phyloP scores from a whole-genome alignment of 2,329 filamentous ascomycete genomes.

The Cladosporium phlei region DNA sequence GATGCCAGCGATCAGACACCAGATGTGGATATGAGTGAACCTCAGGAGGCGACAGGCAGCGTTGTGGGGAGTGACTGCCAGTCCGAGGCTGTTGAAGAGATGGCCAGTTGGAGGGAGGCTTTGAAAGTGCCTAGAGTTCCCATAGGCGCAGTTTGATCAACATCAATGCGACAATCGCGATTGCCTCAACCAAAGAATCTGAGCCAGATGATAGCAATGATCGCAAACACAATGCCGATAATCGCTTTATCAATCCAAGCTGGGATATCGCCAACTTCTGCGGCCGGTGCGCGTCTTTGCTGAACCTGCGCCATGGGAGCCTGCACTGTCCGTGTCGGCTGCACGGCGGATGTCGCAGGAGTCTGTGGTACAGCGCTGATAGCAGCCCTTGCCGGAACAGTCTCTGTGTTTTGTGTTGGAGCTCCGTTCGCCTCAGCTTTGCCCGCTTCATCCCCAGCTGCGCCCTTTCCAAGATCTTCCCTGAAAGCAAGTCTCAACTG shows the following conservation, averaged over 20 bases:
- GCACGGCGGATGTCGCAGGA: background rate
- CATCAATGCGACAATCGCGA: background rate
- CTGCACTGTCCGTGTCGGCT: conserved; percentile 14
- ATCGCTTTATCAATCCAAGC: conserved; percentile 81
- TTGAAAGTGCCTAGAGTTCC: conserved; percentile 14
- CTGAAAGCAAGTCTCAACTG: conserved; percentile 64
- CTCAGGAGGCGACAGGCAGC: background rate
- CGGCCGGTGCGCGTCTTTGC: conserved; percentile 15
- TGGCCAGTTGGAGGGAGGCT: conserved; percentile 17
- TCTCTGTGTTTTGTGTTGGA: conserved; percentile 8
- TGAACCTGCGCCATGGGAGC: conserved; percentile 15
- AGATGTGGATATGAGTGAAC: conserved; percentile 5
- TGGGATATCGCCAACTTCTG: conserved; percentile 51
- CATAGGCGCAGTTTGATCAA: conserved; percentile 20
- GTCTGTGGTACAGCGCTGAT: background rate
- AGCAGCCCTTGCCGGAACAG: background rate
- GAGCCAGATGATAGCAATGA: conserved; percentile 61
- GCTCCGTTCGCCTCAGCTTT: conserved; percentile 9
- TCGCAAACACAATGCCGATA: conserved; percentile 62
- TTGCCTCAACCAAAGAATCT: conserved; percentile 2
- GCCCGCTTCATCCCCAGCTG: conserved; percentile 18
- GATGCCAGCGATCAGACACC: background rate
- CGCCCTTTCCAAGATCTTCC: conserved; percentile 59
- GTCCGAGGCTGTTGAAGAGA: conserved; percentile 2
- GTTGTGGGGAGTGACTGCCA: background rate